phyloP scores from a whole-genome alignment of 2,329 filamentous ascomycete genomes.

The Ophiostoma ips region DNA sequence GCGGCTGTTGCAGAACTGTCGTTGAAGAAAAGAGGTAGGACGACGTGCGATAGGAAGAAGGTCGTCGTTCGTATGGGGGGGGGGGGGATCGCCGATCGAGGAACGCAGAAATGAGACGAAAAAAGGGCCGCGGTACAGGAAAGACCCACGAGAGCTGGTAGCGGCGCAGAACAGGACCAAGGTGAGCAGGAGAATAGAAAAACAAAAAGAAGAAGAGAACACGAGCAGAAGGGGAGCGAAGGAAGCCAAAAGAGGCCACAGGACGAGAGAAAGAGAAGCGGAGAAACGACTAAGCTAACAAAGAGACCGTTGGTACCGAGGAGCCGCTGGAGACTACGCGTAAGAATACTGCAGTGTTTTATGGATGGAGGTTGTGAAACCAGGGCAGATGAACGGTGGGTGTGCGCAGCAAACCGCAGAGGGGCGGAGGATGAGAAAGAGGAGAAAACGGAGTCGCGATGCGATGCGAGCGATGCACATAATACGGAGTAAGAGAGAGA shows the following conservation, averaged over 20 bases:
- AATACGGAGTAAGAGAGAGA: not conserved
- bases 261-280: not conserved
- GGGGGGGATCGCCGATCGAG: not conserved
- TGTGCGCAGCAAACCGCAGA: too few relatives aligned
- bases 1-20: not conserved
- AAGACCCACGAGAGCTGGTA: not conserved
- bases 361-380: too few relatives aligned
- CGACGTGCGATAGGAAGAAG: not conserved
- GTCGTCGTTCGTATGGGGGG: too few relatives aligned
- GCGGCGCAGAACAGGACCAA: not conserved
- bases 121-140: not conserved
- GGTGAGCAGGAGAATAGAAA: not conserved
- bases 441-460: not conserved
- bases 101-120: not conserved
- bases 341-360: not conserved
- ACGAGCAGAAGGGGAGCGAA: not conserved
- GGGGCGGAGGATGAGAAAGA: not conserved
- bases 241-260: not conserved
- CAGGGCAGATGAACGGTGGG: too few relatives aligned
- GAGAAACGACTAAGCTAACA: not conserved
- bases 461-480: not conserved
- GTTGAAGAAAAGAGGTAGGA: not conserved
- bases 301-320: not conserved
- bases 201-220: not conserved
- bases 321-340: not conserved